Percentiles rank a stretch among this genome's conserved stretches.
Evolutionary conservation across 2,329 filamentous ascomycete genomes (phyloP).

Genomic region (Paecilomyces sp.): DNA sequence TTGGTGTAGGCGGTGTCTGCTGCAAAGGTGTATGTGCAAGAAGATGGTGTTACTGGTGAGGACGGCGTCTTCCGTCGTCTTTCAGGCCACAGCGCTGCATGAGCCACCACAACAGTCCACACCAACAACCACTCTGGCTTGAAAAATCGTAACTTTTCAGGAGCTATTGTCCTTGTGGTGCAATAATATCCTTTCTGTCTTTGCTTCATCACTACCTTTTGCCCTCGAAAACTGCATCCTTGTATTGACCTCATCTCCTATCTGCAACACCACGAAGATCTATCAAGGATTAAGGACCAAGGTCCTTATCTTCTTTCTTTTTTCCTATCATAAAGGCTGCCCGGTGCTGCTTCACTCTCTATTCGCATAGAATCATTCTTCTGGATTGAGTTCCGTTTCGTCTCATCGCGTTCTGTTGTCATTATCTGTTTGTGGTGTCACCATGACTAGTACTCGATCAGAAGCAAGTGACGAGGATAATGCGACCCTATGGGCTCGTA

Average conservation of each 20-base stretch:
- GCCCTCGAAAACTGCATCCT: neutral
- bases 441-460: neutral
- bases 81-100: neutral
- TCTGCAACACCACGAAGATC: neutral
- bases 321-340: neutral
- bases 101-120: neutral
- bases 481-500: neutral
- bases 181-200: neutral
- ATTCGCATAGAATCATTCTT: neutral
- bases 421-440: neutral
- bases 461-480: neutral
- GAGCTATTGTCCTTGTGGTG: neutral
- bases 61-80: neutral
- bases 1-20: slow-evolving; percentile 1
- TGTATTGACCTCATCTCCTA: neutral
- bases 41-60: neutral
- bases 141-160: neutral
- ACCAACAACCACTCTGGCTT: neutral
- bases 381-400: no score
- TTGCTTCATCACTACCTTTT: neutral
- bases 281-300: neutral
- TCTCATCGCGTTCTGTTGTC: no score
- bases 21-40: slow-evolving; percentile 6
- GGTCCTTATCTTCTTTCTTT: neutral
- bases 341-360: neutral